Evolutionary conservation across 2,329 filamentous ascomycete genomes (phyloP).

Genomic region (Diaporthe sp.): DNA sequence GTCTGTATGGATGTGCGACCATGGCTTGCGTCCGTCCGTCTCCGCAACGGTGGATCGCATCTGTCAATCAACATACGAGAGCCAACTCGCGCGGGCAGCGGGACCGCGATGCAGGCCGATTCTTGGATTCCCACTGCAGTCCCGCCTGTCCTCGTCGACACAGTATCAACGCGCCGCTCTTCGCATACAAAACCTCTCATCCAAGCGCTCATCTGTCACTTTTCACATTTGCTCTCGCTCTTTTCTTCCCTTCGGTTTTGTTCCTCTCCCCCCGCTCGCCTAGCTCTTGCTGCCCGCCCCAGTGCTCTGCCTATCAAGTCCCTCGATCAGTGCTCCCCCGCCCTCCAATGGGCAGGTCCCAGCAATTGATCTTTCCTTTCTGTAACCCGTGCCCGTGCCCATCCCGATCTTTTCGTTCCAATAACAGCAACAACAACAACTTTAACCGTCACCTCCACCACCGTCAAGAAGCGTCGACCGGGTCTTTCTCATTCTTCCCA

Average conservation of each 20-base stretch:
- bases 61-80: constrained; percentile 15
- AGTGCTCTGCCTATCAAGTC: background rate
- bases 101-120: background rate
- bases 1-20: constrained; percentile 2
- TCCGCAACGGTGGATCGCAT: constrained; percentile 13
- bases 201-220: constrained; percentile 8
- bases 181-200: background rate
- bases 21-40: background rate
- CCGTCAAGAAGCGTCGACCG: background rate
- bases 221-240: constrained; percentile 23
- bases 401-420: constrained; percentile 14
- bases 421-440: background rate
- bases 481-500: background rate
- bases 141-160: background rate
- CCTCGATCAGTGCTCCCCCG: background rate
- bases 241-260: constrained; percentile 1
- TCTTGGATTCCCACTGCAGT: background rate
- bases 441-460: background rate
- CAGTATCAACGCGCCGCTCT: background rate
- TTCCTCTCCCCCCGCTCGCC: background rate
- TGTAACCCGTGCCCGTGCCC: background rate
- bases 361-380: background rate
- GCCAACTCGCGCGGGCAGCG: background rate
- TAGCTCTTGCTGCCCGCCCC: constrained; percentile 1
- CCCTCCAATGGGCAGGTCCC: constrained; percentile 4